Conservation (phyloP, 495 filamentous ascomycete species). For the Gamarada debralockiae region DNA sequence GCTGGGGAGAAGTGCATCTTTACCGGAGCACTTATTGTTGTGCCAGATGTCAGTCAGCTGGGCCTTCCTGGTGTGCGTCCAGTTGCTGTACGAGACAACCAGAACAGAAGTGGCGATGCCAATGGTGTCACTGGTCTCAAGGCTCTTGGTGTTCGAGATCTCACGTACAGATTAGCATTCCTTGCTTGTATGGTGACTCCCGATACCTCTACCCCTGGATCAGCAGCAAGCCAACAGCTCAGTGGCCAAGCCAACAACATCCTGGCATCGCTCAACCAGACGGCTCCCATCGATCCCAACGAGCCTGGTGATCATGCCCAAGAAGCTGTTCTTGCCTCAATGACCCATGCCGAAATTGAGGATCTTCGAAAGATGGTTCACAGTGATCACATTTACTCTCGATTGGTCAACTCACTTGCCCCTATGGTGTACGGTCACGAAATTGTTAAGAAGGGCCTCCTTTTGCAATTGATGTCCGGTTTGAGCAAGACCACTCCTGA, state of each 20-base stretch:
- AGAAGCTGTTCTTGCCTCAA: slow-evolving; percentile 76
- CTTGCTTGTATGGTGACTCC: slow-evolving; percentile 95
- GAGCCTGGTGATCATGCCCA: slow-evolving; percentile 80
- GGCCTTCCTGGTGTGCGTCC: slow-evolving; percentile 82
- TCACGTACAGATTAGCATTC: slow-evolving; percentile 97
- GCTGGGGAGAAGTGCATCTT: slow-evolving; percentile 98
- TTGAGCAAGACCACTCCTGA: slow-evolving; percentile 87
- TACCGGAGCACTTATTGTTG: slow-evolving; percentile 91
- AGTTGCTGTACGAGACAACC: slow-evolving; percentile 81
- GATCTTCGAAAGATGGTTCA: slow-evolving; percentile 92
- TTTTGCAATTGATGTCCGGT: slow-evolving; percentile 90
- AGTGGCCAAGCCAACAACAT: slow-evolving; percentile 75
- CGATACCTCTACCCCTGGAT: slow-evolving; percentile 75
- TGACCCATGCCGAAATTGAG: slow-evolving; percentile 81
- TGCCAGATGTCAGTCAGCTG: slow-evolving; percentile 94
- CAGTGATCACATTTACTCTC: slow-evolving; percentile 87
- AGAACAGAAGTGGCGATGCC: slow-evolving; percentile 69
- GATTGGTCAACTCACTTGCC: slow-evolving; percentile 92
- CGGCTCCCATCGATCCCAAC: slow-evolving; percentile 54
- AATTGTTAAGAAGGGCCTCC: slow-evolving; percentile 94
- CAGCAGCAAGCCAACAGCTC: slow-evolving; percentile 59
- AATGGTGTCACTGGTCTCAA: slow-evolving; percentile 84
- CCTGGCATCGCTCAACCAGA: slow-evolving; percentile 75
- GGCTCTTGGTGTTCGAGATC: slow-evolving; percentile 85
- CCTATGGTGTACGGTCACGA: slow-evolving; percentile 97